Percentiles rank a stretch among this genome's conserved stretches.
These are phyloP conservation scores for Yamadazyma tumulicola DNA, from an alignment of 805 yeast species.

Conservation along the genomic window DNA sequence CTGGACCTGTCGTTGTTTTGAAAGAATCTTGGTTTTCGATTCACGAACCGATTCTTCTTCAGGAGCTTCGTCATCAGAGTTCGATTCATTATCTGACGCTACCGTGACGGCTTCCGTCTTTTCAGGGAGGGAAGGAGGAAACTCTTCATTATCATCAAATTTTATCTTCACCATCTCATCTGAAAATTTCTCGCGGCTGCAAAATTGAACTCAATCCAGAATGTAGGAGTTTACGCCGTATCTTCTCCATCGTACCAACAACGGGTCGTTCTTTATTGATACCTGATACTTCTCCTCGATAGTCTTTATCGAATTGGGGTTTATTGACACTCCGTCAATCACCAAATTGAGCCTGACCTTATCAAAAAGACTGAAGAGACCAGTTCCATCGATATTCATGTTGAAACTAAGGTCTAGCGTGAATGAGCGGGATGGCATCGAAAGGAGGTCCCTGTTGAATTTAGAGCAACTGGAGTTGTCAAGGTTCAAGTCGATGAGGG, in stretches of 20 bases:
- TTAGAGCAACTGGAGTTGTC: slow-evolving; percentile 31
- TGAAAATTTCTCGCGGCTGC: not conserved
- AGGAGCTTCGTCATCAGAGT: slow-evolving; percentile 35
- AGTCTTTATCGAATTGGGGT: slow-evolving; percentile 23
- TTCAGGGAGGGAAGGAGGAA: no score
- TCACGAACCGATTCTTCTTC: slow-evolving; percentile 39
- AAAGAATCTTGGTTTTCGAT: slow-evolving; percentile 24
- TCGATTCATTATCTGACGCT: slow-evolving; percentile 4
- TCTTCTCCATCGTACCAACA: slow-evolving; percentile 27
- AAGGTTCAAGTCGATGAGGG: slow-evolving; percentile 32
- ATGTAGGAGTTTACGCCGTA: slow-evolving; percentile 33
- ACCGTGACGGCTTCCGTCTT: not conserved
- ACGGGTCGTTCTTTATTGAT: slow-evolving; percentile 21
- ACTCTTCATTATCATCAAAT: slow-evolving; percentile 10
- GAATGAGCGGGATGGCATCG: no score
- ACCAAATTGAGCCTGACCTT: slow-evolving; percentile 19
- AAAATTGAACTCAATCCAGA: not conserved
- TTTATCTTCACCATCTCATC: slow-evolving; percentile 6
- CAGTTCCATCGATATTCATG: slow-evolving; percentile 33
- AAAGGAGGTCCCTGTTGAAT: slow-evolving; percentile 27
- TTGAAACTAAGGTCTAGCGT: slow-evolving; percentile 37
- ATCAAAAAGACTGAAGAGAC: slow-evolving; percentile 24
- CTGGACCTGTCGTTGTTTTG: slow-evolving; percentile 21
- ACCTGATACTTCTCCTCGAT: slow-evolving; percentile 16
- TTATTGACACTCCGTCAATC: slow-evolving; percentile 33